Percentiles rank a stretch among this genome's conserved stretches.
Conservation (phyloP, 1,284 basidiomycete genomes). For the Marasmius oreades region DNA sequence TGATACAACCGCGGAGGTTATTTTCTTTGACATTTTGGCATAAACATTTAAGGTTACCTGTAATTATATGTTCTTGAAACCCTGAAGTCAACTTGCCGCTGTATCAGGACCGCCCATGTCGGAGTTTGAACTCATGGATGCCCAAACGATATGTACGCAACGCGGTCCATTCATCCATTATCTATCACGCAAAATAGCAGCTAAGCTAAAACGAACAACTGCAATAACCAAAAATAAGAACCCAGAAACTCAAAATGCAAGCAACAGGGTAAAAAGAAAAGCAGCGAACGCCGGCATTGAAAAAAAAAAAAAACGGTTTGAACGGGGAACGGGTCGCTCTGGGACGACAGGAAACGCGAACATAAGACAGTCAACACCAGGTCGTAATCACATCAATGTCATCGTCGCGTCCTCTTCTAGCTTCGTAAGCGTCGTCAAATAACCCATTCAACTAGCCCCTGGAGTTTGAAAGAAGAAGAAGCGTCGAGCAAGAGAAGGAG, state of each 20-base stretch:
- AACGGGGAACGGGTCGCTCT: background rate
- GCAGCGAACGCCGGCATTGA: background rate
- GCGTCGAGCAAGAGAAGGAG: slow-evolving; percentile 15
- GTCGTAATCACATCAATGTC: slow-evolving; percentile 11
- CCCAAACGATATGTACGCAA: background rate
- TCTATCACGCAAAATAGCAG: slow-evolving; percentile 1
- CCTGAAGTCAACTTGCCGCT: no score
- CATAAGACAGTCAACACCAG: slow-evolving; percentile 2
- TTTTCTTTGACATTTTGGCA: slow-evolving; percentile 69
- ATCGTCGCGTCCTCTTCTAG: slow-evolving; percentile 12
- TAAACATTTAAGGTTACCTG: no score
- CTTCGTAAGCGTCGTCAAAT: slow-evolving; percentile 3
- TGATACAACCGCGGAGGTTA: slow-evolving; percentile 56
- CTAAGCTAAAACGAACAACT: slow-evolving; percentile 2
- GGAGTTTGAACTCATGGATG: no score
- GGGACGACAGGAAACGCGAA: slow-evolving; percentile 7
- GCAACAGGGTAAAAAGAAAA: slow-evolving; percentile 7
- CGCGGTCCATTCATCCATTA: background rate
- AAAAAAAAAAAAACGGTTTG: background rate
- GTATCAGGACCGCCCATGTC: no score
- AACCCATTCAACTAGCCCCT: slow-evolving; percentile 15
- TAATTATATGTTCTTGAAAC: no score
- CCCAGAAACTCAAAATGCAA: slow-evolving; percentile 2
- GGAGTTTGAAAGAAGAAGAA: slow-evolving; percentile 5
- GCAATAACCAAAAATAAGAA: background rate